A percentile compares a stretch with the other conserved stretches of the same genome.
Conservation (phyloP, 2,329 filamentous ascomycete genomes). For the Colletotrichum gloeosporioides region DNA sequence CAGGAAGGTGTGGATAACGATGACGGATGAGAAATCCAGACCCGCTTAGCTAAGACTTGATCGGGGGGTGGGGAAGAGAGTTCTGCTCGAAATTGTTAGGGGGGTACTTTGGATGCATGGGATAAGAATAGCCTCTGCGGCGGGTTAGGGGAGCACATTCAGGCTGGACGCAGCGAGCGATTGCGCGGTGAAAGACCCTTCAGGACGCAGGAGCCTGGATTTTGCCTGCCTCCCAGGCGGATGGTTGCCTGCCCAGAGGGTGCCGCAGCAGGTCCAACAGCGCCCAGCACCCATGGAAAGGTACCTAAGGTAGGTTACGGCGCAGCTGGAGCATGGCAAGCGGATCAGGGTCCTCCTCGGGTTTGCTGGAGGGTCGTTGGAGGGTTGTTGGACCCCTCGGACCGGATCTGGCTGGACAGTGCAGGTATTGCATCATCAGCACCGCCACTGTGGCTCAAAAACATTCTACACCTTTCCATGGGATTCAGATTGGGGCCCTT, state of each 20-base stretch:
- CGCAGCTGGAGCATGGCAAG: background rate
- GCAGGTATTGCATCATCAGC: conserved; percentile 22
- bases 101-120: background rate
- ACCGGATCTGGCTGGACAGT: background rate
- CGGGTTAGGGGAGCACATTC: background rate
- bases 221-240: background rate
- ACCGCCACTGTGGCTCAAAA: conserved; percentile 26
- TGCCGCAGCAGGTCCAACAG: background rate
- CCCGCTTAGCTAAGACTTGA: conserved; percentile 8
- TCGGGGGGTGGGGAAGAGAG: background rate
- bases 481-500: conserved; percentile 16
- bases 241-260: background rate
- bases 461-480: conserved; percentile 25
- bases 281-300: background rate
- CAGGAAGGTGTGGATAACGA: background rate
- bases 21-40: conserved; percentile 13
- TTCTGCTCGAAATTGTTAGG: conserved; percentile 8
- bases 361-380: background rate
- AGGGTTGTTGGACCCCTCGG: background rate
- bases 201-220: background rate
- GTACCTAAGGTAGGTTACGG: background rate
- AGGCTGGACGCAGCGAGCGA: background rate
- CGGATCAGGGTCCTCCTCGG: conserved; percentile 11
- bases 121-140: background rate
- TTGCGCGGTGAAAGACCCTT: background rate